A percentile compares a stretch with the other conserved stretches of the same genome.
Conservation (phyloP, 306 rosid species). For the Potentilla sterilis region DNA sequence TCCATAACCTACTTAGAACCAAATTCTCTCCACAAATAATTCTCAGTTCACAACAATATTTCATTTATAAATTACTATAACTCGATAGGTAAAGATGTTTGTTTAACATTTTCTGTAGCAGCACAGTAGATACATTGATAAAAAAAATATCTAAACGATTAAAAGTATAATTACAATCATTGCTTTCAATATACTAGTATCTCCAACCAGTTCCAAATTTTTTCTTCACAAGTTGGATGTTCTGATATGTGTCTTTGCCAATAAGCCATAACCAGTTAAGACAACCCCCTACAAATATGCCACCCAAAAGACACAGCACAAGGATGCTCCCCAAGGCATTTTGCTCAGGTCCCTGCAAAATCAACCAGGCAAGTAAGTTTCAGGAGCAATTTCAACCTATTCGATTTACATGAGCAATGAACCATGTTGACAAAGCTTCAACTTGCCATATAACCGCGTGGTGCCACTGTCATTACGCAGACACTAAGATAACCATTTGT, state of each 20-base stretch:
- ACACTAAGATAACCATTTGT: slow-evolving; percentile 81
- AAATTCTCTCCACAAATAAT: too few relatives aligned
- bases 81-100: too few relatives aligned
- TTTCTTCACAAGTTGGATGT: neutral
- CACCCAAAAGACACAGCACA: slow-evolving; percentile 50
- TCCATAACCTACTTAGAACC: too few relatives aligned
- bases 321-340: slow-evolving; percentile 85
- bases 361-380: neutral
- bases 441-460: slow-evolving; percentile 66
- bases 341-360: slow-evolving; percentile 83
- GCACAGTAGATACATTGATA: too few relatives aligned
- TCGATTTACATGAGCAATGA: neutral
- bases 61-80: too few relatives aligned
- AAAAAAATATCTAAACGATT: too few relatives aligned
- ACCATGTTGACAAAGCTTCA: slow-evolving; percentile 18
- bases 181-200: neutral
- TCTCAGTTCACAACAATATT: too few relatives aligned
- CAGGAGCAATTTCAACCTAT: neutral
- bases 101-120: too few relatives aligned
- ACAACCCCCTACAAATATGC: slow-evolving; percentile 57
- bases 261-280: slow-evolving; percentile 87
- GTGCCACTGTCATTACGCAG: slow-evolving; percentile 69
- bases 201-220: neutral
- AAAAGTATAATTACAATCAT: neutral
- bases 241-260: slow-evolving; percentile 41